Evolutionary conservation across 2,329 filamentous ascomycete genomes (phyloP), one percentile per base, ranked within the genome.

Genomic region (Sphaceloma murrayae): DNA sequence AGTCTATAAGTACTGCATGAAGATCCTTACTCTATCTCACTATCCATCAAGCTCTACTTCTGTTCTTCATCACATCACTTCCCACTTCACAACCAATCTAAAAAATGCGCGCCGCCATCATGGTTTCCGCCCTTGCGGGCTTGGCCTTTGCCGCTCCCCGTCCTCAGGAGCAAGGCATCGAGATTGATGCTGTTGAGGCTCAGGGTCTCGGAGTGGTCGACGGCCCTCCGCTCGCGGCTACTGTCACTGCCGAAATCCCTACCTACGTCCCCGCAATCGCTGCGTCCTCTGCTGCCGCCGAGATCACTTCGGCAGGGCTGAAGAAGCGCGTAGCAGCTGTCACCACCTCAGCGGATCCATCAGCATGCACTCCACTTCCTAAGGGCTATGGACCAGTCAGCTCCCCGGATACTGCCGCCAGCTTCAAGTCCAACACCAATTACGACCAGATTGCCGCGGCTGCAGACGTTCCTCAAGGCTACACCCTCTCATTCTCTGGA

Each of bases 341-440:
- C 30, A 43, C 40, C 13, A 22, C 40, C 5, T 32, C 40, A 27
- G 11, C 29, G 17, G 43, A 44, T 30, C 45, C 46, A 3, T 48
- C 50, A 18, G 47, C 51, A 8, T 53, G 53, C 33, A 49, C 46
- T 29, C 32, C 47, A 34, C 47, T 53, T 11, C 49, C 52, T n/a
- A 31, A 19, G 30, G 52, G 53, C 8, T 40, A 27, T 29, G 51
- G 47, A 6, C 54, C 54, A 24, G 43, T 49, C 14, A 45, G 51
- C 13, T 47, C 30, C n/a, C 59, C 60, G 4, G 63, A 67, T 46
- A 62, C 58, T 4, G 51, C 50, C 13, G 48, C 38, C 21, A 55
- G 51, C 5, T 66, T 66, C 50, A 33, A 46, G 13, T 36, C 16
- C 19, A 33, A 47, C 8, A 32, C 46, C 38, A 32, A 45, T 9